These are phyloP conservation scores for Calonectria honghensis DNA, from an alignment of 2,329 filamentous ascomycete genomes.

Conservation along the genomic window DNA sequence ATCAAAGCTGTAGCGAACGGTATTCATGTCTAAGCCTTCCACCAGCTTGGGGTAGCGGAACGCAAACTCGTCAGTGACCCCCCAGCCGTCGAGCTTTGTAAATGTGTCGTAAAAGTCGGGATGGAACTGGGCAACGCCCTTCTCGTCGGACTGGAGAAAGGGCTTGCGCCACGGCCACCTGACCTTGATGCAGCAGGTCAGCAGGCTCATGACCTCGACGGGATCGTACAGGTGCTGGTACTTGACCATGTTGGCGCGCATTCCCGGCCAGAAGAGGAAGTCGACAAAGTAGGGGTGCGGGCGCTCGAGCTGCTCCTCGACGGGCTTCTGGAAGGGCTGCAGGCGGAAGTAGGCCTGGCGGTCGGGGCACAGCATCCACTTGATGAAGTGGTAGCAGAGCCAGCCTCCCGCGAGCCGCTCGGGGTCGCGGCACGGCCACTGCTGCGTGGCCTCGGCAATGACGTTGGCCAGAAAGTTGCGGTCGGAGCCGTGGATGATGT, in stretches of 20 bases:
- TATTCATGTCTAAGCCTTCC: slow-evolving; percentile 6
- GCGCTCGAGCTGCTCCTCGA: neutral
- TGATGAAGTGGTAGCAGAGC: slow-evolving; percentile 10
- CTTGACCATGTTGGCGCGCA: slow-evolving; percentile 14
- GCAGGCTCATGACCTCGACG: slow-evolving; percentile 3
- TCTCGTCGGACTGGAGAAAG: neutral
- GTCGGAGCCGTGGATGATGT: slow-evolving; percentile 1
- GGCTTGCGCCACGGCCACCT: slow-evolving; percentile 17
- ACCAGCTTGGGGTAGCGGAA: neutral
- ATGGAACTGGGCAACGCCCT: neutral
- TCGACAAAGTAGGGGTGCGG: slow-evolving; percentile 19
- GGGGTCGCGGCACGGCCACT: slow-evolving; percentile 19
- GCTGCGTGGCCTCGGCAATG: slow-evolving; percentile 12
- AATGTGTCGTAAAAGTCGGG: slow-evolving; percentile 16
- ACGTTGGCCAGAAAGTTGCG: slow-evolving; percentile 16
- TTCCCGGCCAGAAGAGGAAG: slow-evolving; percentile 14
- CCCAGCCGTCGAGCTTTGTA: slow-evolving; percentile 5
- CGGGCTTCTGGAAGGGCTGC: neutral
- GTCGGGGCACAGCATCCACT: slow-evolving; percentile 10
- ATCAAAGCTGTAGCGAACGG: neutral
- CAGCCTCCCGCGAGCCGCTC: slow-evolving; percentile 13
- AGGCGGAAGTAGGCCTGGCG: neutral
- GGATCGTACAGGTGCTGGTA: slow-evolving; percentile 11
- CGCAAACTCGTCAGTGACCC: neutral
- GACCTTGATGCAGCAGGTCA: slow-evolving; percentile 17